Evolutionary conservation across 306 rosid genomes (phyloP).

Genomic region (Rubus idaeus): DNA sequence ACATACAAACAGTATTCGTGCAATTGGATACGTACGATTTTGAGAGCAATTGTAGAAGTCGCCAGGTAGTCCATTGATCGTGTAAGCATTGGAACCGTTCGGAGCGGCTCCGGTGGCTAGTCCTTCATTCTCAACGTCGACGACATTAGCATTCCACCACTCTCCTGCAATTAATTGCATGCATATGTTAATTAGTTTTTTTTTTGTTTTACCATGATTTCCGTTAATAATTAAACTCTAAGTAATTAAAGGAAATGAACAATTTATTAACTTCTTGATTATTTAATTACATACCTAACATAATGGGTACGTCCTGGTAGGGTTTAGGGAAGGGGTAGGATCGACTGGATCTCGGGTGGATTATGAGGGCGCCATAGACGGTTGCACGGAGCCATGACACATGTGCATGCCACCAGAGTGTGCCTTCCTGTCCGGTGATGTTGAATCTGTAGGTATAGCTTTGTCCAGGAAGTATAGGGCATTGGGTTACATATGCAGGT

Average conservation of each 20-base stretch:
- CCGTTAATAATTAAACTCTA: not conserved
- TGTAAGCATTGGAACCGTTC: slow-evolving; percentile 42
- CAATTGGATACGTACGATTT: slow-evolving; percentile 32
- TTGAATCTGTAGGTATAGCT: slow-evolving; percentile 51
- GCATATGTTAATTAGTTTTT: too few relatives aligned
- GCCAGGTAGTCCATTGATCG: slow-evolving; percentile 69
- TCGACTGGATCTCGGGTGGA: slow-evolving; percentile 35
- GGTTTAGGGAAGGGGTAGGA: slow-evolving; percentile 42
- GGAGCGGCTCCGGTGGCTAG: slow-evolving; percentile 23
- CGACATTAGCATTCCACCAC: slow-evolving; percentile 68
- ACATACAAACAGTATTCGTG: not conserved
- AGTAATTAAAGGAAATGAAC: not conserved
- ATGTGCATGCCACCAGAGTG: slow-evolving; percentile 86
- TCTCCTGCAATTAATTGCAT: slow-evolving; percentile 44
- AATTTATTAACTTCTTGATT: not conserved
- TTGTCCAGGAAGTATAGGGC: slow-evolving; percentile 48
- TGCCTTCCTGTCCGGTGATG: slow-evolving; percentile 64
- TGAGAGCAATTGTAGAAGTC: slow-evolving; percentile 50
- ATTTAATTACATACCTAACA: slow-evolving; percentile 38
- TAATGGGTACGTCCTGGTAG: slow-evolving; percentile 47
- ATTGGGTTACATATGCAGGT: slow-evolving; percentile 63
- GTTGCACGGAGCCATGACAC: slow-evolving; percentile 56
- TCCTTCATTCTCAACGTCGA: slow-evolving; percentile 37
- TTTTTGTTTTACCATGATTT: not conserved
- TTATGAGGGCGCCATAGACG: slow-evolving; percentile 61